Evolutionary conservation across 1,139 yeast genomes (phyloP).

Genomic region (Taphrina deformans): DNA sequence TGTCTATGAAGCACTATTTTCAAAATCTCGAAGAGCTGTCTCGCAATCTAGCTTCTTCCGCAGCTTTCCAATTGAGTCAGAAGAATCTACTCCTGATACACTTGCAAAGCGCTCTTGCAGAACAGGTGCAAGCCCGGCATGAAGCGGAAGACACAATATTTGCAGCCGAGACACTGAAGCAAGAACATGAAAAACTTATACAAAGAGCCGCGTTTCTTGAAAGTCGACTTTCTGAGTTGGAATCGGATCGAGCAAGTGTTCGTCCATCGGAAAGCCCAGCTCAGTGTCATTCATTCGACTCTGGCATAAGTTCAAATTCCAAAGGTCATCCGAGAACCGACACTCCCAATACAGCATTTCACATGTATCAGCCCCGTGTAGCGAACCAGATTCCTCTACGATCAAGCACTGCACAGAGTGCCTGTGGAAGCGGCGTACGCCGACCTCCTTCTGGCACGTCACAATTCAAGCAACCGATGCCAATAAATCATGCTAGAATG

Average conservation of each 20-base stretch:
- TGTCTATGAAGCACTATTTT: conserved; percentile 1
- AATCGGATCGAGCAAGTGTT: not conserved
- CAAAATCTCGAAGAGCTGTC: not conserved
- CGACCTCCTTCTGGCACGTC: not conserved
- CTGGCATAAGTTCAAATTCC: not conserved
- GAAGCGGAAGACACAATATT: not conserved
- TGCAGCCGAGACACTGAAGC: not conserved
- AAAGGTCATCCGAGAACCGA: not conserved
- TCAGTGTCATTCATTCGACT: not conserved
- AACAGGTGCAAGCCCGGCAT: not conserved
- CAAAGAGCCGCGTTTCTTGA: not conserved
- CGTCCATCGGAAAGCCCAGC: not conserved
- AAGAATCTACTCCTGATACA: not conserved
- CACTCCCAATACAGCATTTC: not conserved
- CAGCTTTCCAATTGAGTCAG: not conserved
- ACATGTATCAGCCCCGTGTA: not conserved
- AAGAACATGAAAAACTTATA: not conserved
- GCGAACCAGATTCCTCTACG: not conserved
- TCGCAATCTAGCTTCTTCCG: not conserved
- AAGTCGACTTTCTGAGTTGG: not conserved
- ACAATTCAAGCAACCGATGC: not conserved
- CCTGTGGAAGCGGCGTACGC: not conserved
- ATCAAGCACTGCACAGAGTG: not conserved
- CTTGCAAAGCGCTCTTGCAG: not conserved
- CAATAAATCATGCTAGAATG: not conserved